Base-by-base conservation (phyloP, 2,329 filamentous ascomycete species). In the Penicillium sp. region DNA sequence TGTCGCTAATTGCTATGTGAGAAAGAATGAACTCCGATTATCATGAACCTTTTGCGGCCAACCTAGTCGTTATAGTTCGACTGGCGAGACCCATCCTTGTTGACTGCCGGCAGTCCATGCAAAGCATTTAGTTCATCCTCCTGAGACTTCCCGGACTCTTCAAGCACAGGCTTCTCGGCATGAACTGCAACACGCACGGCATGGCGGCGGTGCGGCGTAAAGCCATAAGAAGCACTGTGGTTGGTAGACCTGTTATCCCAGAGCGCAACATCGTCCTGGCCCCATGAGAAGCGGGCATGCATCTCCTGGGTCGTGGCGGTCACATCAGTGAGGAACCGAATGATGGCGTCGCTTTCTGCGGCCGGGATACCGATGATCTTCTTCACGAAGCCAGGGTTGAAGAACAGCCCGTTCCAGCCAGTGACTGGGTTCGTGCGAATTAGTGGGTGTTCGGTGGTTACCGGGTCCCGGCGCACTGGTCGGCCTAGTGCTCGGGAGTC, bases 231-330 rank as follows among this genome's bases (percentile, higher is more conserved):
- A 7, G 82, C 82, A 4, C 78, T 76, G 61, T 85, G 82, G 55
- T 83, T 84, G 46, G 78, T 80, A 38, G 81, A 75, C 19, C 86
- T 77, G 62, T 89, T 89, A 67, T 89, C 86, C 86, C 87, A 89
- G 57, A 89, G 81, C 0, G 86, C 86, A 2, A 90, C 84, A 57
- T 88, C 87, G 42, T 84, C 81, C 61, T 84, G 81, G 43, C 81
- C 78, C 86, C 87, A 89, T 62, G 83, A 80, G 67, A 88, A 85
- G 19, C 88, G 81, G 6, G 84, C 87, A 65, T 91, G 88, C 58
- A 88, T 79, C 71, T 92, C 89, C 42, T 88, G 87, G 7, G 80
- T 84, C 2, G 82, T 82, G 3, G 80, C 73, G 7, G 86, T 78
- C 25, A 85, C 74, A 64, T 84, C 81, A 35, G 82, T 84, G 35